These are phyloP conservation scores for Coemansia sp. DNA, from an alignment of 192 early-diverging fungal species.

Conservation along the genomic window DNA sequence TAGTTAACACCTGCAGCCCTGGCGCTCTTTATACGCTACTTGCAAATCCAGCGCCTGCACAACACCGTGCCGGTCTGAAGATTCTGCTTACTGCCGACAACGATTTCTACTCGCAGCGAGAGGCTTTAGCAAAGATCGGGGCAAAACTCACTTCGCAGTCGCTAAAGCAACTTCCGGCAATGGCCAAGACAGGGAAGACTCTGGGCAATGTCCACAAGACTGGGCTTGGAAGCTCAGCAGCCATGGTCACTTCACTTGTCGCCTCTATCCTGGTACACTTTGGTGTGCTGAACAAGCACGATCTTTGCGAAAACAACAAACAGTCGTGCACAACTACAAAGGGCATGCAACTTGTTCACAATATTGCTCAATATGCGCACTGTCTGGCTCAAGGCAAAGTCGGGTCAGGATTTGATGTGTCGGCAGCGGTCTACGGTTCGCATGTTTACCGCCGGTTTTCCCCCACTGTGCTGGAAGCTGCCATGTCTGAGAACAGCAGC, in stretches of 20 bases:
- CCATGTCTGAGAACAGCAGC: conserved; percentile 49
- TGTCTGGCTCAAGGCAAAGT: conserved; percentile 99
- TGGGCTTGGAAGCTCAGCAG: conserved; percentile 95
- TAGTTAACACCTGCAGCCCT: conserved; percentile 24
- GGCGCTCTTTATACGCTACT: conserved; percentile 3
- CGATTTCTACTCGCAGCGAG: conserved; percentile 98
- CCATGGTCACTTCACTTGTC: conserved; percentile 90
- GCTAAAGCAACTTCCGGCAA: conserved; percentile 60
- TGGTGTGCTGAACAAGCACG: conserved; percentile 37
- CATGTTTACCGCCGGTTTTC: conserved; percentile 85
- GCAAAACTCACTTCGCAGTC: conserved; percentile 60
- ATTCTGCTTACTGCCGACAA: conserved; percentile 88
- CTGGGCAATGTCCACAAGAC: conserved; percentile 84
- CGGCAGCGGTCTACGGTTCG: conserved; percentile 86
- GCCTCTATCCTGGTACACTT: conserved; percentile 77
- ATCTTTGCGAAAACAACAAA: not conserved
- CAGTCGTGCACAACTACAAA: not conserved
- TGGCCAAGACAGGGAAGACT: conserved; percentile 64
- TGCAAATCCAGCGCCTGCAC: not conserved
- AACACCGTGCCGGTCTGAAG: conserved; percentile 54
- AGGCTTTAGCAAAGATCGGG: conserved; percentile 55
- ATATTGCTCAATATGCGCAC: conserved; percentile 87
- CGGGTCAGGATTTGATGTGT: conserved; percentile 95
- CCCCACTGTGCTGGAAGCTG: conserved; percentile 61
- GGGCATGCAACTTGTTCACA: conserved; percentile 70